These are phyloP conservation scores for Gleditsia sinensis DNA, from an alignment of 306 rosid species.

Conservation along the genomic window DNA sequence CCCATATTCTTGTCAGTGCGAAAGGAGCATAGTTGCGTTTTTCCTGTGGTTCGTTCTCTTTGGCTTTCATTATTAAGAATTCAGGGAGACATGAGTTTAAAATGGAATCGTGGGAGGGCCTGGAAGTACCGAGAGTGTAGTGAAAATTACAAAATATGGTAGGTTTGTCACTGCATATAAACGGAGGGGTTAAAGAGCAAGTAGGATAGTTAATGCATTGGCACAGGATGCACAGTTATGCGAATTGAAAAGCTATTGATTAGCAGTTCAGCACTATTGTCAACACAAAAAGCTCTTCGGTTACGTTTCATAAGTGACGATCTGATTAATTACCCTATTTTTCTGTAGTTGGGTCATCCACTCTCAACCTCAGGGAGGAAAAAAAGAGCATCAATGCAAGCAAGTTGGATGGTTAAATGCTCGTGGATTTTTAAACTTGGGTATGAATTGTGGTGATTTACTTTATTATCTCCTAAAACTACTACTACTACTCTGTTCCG, in stretches of 20 bases:
- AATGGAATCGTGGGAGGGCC: no score
- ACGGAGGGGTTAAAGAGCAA: background rate
- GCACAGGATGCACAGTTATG: background rate
- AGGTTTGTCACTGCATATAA: background rate
- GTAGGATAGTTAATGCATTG: background rate
- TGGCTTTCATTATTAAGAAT: no score
- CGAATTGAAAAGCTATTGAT: background rate
- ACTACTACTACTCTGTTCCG: background rate
- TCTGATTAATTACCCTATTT: background rate
- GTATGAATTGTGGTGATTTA: background rate
- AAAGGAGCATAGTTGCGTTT: no score
- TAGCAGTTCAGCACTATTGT: conserved; percentile 20
- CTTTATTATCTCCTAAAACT: background rate
- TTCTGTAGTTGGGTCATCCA: background rate
- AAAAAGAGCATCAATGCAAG: conserved; percentile 3
- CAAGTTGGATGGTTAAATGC: conserved; percentile 11
- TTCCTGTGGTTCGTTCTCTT: no score
- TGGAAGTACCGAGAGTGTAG: no score
- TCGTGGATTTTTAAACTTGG: no score
- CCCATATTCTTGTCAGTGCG: no score
- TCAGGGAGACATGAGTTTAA: background rate
- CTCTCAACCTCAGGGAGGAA: background rate
- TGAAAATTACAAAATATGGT: no score
- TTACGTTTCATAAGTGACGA: background rate
- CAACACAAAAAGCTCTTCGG: background rate